These are phyloP conservation scores for Phoma sp. DNA, from an alignment of 2,329 filamentous ascomycete genomes.

Conservation along the genomic window DNA sequence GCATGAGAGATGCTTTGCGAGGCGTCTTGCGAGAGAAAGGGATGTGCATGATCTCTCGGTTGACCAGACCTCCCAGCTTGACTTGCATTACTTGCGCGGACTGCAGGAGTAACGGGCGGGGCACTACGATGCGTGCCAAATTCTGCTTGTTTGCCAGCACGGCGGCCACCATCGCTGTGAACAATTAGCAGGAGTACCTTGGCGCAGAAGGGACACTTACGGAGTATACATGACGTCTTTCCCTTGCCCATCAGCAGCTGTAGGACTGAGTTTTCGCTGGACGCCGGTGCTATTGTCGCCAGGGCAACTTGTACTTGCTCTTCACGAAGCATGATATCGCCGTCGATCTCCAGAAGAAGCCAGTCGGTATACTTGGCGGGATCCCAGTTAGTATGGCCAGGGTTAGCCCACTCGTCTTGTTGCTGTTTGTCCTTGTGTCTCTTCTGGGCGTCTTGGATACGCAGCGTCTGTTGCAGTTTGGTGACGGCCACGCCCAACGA, in stretches of 20 bases:
- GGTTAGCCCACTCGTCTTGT: conserved; percentile 54
- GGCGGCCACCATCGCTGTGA: conserved; percentile 61
- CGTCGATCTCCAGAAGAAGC: conserved; percentile 71
- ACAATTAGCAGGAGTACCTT: conserved; percentile 57
- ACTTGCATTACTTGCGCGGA: conserved; percentile 64
- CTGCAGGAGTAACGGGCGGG: conserved; percentile 63
- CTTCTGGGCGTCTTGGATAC: conserved; percentile 49
- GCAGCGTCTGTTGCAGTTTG: conserved; percentile 53
- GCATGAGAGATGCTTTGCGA: conserved; percentile 39
- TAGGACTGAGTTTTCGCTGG: conserved; percentile 63
- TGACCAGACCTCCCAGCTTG: conserved; percentile 62
- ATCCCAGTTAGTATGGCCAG: conserved; percentile 64
- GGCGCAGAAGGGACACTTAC: conserved; percentile 42
- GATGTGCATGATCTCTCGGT: conserved; percentile 61
- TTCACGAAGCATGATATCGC: conserved; percentile 65
- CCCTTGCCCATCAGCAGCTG: conserved; percentile 73
- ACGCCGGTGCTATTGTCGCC: conserved; percentile 63
- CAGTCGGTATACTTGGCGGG: conserved; percentile 64
- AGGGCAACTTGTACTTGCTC: conserved; percentile 68
- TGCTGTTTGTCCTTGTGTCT: conserved; percentile 31
- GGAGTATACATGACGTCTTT: conserved; percentile 68
- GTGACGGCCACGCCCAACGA: conserved; percentile 55
- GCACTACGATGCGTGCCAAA: conserved; percentile 63
- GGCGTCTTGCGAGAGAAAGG: conserved; percentile 63
- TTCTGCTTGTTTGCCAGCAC: conserved; percentile 45